Conservation (phyloP, 1,139 yeast genomes). For the Hyphopichia fennica region DNA sequence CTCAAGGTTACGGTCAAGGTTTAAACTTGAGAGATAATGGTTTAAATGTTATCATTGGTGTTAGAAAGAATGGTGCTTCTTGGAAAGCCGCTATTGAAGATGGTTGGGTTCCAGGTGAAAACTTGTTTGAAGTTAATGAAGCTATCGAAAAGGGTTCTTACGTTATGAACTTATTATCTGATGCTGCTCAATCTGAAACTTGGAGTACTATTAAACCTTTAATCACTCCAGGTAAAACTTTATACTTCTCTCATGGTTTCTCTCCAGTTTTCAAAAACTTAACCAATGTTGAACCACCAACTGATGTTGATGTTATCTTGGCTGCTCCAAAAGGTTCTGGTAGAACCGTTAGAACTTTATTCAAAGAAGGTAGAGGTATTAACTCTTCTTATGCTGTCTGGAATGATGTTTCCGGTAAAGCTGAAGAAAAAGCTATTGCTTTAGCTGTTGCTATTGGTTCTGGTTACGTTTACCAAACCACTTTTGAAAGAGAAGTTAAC, state of each 20-base stretch:
- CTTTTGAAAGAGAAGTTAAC: constrained; percentile 98
- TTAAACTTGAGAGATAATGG: constrained; percentile 99
- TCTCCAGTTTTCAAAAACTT: constrained; percentile 98
- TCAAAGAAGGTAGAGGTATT: constrained; percentile 99
- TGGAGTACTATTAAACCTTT: constrained; percentile 86
- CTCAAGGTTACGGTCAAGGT: constrained; percentile 99
- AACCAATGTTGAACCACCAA: constrained; percentile 95
- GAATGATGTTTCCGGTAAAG: constrained; percentile 99
- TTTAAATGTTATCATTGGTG: constrained; percentile 95
- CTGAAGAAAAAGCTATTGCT: constrained; percentile 98
- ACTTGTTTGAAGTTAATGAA: constrained; percentile 90
- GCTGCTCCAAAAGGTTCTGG: constrained; percentile 99
- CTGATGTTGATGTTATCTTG: constrained; percentile 91
- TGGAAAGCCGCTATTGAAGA: constrained; percentile 99
- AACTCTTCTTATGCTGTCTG: constrained; percentile 99
- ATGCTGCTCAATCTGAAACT: constrained; percentile 99
- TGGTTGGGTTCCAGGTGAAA: constrained; percentile 99
- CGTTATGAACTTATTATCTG: constrained; percentile 96
- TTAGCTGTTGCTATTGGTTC: constrained; percentile 99
- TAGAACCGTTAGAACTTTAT: constrained; percentile 97
- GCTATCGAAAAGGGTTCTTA: constrained; percentile 91
- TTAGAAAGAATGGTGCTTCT: constrained; percentile 97
- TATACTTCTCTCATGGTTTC: constrained; percentile 99
- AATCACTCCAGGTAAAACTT: constrained; percentile 94
- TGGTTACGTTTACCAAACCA: constrained; percentile 99